Percentiles rank a stretch among this genome's conserved stretches.
phyloP scores from a whole-genome alignment of 805 yeast species.

The Cyberlindnera euphorbiiphila region DNA sequence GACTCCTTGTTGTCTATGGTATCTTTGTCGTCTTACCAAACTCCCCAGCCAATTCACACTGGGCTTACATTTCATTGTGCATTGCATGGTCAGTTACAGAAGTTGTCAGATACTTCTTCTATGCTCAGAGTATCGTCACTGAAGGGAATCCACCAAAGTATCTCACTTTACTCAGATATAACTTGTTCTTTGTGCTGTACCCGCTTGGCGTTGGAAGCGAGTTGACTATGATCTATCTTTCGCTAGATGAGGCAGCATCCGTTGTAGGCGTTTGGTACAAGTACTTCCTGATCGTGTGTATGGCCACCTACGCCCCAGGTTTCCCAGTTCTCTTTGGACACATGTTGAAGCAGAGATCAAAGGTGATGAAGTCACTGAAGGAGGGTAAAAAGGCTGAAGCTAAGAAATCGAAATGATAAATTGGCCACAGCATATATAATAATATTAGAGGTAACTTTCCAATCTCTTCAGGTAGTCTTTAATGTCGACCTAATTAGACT shows the following conservation, averaged over 20 bases:
- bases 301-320: slow-evolving; percentile 80
- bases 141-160: slow-evolving; percentile 50
- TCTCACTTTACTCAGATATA: slow-evolving; percentile 75
- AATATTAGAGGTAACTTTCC: neutral
- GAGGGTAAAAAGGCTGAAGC: too few relatives aligned
- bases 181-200: slow-evolving; percentile 74
- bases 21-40: slow-evolving; percentile 72
- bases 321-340: slow-evolving; percentile 79
- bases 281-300: slow-evolving; percentile 48
- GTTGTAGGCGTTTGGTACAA: slow-evolving; percentile 49
- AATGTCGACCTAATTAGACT: too few relatives aligned
- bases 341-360: slow-evolving; percentile 84
- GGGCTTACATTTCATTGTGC: slow-evolving; percentile 64
- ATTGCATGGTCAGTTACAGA: slow-evolving; percentile 96
- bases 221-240: slow-evolving; percentile 59
- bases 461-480: neutral
- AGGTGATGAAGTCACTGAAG: slow-evolving; percentile 51
- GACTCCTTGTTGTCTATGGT: slow-evolving; percentile 80
- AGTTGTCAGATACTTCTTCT: slow-evolving; percentile 81
- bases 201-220: slow-evolving; percentile 94
- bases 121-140: slow-evolving; percentile 60
- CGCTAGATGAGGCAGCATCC: slow-evolving; percentile 64
- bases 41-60: slow-evolving; percentile 55
- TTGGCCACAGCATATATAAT: neutral
- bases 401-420: slow-evolving; percentile 8